phyloP scores from a whole-genome alignment of 768 basidiomycete genomes.

The Panus rudis region DNA sequence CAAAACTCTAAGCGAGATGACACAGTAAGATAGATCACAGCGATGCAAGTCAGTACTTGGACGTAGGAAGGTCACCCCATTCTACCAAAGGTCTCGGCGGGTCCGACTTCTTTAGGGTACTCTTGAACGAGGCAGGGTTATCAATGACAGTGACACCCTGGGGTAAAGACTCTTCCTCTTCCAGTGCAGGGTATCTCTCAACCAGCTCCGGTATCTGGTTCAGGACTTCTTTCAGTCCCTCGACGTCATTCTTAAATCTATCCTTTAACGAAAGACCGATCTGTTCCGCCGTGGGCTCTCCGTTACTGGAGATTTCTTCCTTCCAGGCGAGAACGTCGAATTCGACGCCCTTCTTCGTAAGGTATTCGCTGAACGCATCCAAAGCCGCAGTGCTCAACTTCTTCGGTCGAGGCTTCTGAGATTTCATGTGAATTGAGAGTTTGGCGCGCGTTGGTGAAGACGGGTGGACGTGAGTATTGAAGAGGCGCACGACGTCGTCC shows the following conservation, averaged over 20 bases:
- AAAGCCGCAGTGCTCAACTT: slow-evolving; percentile 61
- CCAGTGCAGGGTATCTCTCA: slow-evolving; percentile 47
- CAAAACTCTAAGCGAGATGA: too few species aligned
- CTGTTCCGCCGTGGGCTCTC: too few species aligned
- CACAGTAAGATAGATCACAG: too few species aligned
- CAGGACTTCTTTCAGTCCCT: slow-evolving; percentile 41
- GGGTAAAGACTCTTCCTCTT: slow-evolving; percentile 38
- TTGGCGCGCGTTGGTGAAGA: slow-evolving; percentile 68
- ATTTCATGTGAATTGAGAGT: slow-evolving; percentile 74
- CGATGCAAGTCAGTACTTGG: slow-evolving; percentile 56
- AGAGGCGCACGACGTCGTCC: slow-evolving; percentile 66
- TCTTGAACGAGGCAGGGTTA: slow-evolving; percentile 62
- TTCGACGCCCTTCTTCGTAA: slow-evolving; percentile 41
- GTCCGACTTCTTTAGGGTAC: slow-evolving; percentile 43
- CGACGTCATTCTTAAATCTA: too few species aligned
- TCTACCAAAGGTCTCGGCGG: slow-evolving; percentile 62
- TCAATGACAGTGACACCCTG: slow-evolving; percentile 54
- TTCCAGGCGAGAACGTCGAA: slow-evolving; percentile 47
- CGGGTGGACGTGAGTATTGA: slow-evolving; percentile 63
- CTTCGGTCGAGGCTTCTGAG: slow-evolving; percentile 53
- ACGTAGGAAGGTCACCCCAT: slow-evolving; percentile 65
- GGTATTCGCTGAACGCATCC: slow-evolving; percentile 49
- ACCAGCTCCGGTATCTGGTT: slow-evolving; percentile 51
- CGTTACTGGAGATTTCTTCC: slow-evolving; percentile 41
- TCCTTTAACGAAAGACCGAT: too few species aligned